These are phyloP conservation scores for Leucaena leucocephala DNA, from an alignment of 306 rosid species.

Conservation along the genomic window DNA sequence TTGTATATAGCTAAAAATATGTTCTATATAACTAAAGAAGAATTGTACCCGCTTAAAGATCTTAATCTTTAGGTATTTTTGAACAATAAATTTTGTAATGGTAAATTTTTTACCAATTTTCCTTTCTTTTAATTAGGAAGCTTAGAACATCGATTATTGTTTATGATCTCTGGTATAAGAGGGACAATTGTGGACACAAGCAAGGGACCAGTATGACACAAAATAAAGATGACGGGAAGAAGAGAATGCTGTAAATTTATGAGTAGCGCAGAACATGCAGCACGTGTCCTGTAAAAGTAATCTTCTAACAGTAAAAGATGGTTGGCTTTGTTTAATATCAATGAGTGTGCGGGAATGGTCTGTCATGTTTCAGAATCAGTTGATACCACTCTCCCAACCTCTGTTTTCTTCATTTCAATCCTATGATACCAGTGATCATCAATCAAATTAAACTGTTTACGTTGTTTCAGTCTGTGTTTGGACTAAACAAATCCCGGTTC, in stretches of 20 bases:
- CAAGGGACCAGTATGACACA: background rate
- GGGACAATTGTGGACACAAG: background rate
- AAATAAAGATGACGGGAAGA: background rate
- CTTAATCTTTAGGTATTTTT: too few species aligned
- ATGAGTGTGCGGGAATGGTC: background rate
- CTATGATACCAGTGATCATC: background rate
- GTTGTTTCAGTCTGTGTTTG: background rate
- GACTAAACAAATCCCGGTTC: background rate
- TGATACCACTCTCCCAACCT: background rate
- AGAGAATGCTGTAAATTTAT: background rate
- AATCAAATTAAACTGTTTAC: background rate
- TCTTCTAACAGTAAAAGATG: background rate
- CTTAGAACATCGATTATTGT: background rate
- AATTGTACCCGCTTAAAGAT: too few species aligned
- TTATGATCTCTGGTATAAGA: background rate
- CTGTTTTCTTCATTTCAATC: background rate
- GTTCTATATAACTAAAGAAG: too few species aligned
- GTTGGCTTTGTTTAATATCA: conserved; percentile 16
- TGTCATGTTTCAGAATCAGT: background rate
- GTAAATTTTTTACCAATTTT: too few species aligned
- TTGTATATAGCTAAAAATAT: too few species aligned
- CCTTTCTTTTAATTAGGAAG: background rate
- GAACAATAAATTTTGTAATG: too few species aligned
- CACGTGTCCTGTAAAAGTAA: conserved; percentile 23
- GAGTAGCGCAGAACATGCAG: background rate